Evolutionary conservation across 2,329 filamentous ascomycete genomes (phyloP), one percentile per base, ranked within the genome.

Genomic region (Fusarium paranaense): DNA sequence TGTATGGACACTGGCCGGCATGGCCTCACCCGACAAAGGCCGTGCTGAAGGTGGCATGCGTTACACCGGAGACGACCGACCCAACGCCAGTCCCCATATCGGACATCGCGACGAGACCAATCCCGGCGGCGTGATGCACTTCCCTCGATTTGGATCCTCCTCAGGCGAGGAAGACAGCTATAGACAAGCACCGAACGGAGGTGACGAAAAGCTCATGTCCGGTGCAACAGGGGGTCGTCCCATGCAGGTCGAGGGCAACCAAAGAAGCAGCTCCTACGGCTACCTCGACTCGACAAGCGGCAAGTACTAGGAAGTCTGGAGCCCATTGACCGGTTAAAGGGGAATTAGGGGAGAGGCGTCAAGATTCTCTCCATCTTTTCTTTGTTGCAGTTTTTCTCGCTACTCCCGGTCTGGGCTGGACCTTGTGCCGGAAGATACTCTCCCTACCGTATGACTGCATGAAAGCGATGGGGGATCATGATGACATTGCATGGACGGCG

Each of bases 1-100:
- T 64, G 82, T 90, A 57, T 90, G 94, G 68, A 92, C 92, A 32
- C 82, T 91, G 66, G 86, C 87, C 37, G 87, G 91, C 64, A 90
- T 93, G 84, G 85, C 86, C 63, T 85, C 85, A 32, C 87, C 88
- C 2, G 90, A 91, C 62, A 91, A 90, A n/a, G 75, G 79, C 30
- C 76, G 80, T 32, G 78, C 73, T 6, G 91, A 93, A 78, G 90
- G 90, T 35, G 90, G 90, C 13, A 78, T 84, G 74, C 81, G 80
- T n/a, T 82, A 80, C 62, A 80, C 78, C 7, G 81, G 79, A 38
- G 79, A 81, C 18, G 74, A 79, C 35, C 75, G 80, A 47, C 76
- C 76, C 16, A 72, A 78, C 3, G 61, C 78, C n/a, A 80, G 75
- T 38, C 78, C 80, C 33, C 74, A 75, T 20, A 50, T 72, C 47